These are phyloP conservation scores for Quercus wislizeni DNA, from an alignment of 306 rosid species.

Conservation along the genomic window DNA sequence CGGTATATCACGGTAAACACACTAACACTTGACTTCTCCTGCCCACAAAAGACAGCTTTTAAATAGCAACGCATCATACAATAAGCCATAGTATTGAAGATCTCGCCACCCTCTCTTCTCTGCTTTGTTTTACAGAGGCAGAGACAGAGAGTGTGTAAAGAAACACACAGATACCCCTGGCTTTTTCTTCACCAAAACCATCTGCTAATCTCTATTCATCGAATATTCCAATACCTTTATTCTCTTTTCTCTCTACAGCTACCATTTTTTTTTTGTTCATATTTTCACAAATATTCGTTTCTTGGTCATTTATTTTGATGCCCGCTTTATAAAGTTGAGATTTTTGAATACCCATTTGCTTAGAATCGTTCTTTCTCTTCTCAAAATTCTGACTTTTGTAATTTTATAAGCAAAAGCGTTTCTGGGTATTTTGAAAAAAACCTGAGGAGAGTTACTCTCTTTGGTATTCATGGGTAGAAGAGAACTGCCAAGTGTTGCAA, in stretches of 20 bases:
- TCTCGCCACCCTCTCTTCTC: slow-evolving; percentile 22
- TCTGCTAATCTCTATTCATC: background rate
- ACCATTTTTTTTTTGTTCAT: background rate
- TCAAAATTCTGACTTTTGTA: slow-evolving; percentile 6
- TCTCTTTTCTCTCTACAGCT: background rate
- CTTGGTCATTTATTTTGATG: background rate
- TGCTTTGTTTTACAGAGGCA: slow-evolving; percentile 11
- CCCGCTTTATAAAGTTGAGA: background rate
- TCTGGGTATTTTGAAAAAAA: slow-evolving; percentile 8
- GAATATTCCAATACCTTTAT: background rate
- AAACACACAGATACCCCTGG: background rate
- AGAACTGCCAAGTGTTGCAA: slow-evolving; percentile 24
- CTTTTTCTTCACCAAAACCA: background rate
- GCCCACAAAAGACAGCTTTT: background rate
- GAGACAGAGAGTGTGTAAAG: slow-evolving; percentile 1
- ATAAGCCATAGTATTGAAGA: slow-evolving; percentile 10
- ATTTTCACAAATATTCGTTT: slow-evolving; percentile 6
- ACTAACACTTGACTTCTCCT: background rate
- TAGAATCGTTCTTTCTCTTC: background rate
- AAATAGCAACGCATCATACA: background rate
- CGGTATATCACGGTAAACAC: background rate
- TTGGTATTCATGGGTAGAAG: slow-evolving; percentile 33
- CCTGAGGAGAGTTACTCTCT: background rate
- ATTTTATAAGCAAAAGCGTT: background rate
- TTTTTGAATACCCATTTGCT: slow-evolving; percentile 10